A percentile compares a stretch with the other conserved stretches of the same genome.
phyloP scores from a whole-genome alignment of 352 stramenopile species.

The Phytophthora crassamura region DNA sequence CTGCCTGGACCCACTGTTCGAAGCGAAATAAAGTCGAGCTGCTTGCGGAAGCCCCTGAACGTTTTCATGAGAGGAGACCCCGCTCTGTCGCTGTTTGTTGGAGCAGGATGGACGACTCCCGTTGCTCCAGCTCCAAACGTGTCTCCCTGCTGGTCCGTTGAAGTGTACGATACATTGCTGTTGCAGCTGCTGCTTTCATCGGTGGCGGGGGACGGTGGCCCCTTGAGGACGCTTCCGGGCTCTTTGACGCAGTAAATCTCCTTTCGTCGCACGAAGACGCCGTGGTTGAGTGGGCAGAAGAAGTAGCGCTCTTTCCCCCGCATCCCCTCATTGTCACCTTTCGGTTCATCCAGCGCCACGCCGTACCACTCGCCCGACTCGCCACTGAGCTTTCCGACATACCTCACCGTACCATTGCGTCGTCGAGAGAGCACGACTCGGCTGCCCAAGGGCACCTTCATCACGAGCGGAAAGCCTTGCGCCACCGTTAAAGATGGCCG shows the following conservation, averaged over 20 bases:
- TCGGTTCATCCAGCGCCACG: constrained; percentile 68
- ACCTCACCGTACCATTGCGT: constrained; percentile 63
- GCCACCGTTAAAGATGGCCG: constrained; percentile 24
- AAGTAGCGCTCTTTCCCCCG: constrained; percentile 63
- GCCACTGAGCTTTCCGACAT: constrained; percentile 63
- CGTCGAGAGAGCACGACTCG: constrained; percentile 64
- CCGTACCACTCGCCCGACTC: constrained; percentile 75
- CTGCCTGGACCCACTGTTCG: constrained; percentile 27
- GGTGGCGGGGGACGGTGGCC: constrained; percentile 54
- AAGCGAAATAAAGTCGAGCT: constrained; percentile 46
- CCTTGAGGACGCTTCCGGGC: constrained; percentile 38
- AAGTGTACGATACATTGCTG: constrained; percentile 35
- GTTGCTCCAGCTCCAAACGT: constrained; percentile 1
- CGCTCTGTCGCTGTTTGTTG: constrained; percentile 8
- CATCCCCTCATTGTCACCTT: constrained; percentile 62
- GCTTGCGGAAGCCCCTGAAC: constrained; percentile 71
- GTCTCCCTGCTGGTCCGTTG: constrained; percentile 18
- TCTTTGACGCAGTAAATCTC: constrained; percentile 68
- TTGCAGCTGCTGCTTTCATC: constrained; percentile 51
- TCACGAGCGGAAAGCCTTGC: constrained; percentile 34
- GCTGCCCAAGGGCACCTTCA: constrained; percentile 60
- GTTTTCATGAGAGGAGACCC: constrained; percentile 50
- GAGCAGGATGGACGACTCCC: constrained; percentile 4
- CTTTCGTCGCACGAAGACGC: constrained; percentile 71
- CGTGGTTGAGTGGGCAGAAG: constrained; percentile 54